A percentile compares a stretch with the other conserved stretches of the same genome.
Evolutionary conservation across 352 stramenopile species (phyloP).

Genomic region (Pythium aristosporum): DNA sequence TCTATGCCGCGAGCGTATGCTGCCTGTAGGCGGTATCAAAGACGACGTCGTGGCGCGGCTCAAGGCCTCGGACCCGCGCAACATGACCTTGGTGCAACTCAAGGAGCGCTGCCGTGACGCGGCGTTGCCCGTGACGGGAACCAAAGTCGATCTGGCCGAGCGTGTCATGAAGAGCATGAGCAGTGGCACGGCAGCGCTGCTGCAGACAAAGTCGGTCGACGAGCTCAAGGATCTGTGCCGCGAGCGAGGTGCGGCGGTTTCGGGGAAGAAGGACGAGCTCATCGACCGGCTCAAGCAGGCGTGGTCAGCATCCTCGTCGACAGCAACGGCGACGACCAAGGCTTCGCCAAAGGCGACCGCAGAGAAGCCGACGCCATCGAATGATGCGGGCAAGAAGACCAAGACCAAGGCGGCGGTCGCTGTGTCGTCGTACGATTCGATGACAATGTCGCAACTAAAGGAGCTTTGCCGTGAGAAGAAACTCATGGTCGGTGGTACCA

Average conservation of each 20-base stretch:
- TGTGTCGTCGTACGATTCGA: conserved; percentile 1
- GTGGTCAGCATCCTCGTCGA: not conserved
- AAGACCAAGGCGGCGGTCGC: conserved; percentile 3
- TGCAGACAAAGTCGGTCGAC: conserved; percentile 22
- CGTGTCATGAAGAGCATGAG: conserved; percentile 19
- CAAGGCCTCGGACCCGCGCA: conserved; percentile 19
- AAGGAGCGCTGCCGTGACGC: conserved; percentile 22
- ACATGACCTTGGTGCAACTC: conserved; percentile 19
- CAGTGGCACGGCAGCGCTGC: conserved; percentile 3
- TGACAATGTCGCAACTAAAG: conserved; percentile 20
- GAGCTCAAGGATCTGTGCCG: conserved; percentile 20
- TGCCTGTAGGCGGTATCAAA: conserved; percentile 26
- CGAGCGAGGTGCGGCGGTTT: conserved; percentile 7
- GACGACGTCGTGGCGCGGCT: conserved; percentile 21
- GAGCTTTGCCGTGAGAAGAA: conserved; percentile 13
- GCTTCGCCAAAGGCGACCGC: not conserved
- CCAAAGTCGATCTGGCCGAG: conserved; percentile 21
- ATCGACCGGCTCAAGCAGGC: conserved; percentile 21
- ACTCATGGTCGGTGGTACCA: conserved; percentile 16
- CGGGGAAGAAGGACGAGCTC: conserved; percentile 21
- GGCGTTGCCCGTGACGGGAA: conserved; percentile 18
- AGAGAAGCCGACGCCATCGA: not conserved
- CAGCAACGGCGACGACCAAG: not conserved
- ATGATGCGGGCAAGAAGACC: not conserved
- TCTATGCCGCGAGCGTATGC: conserved; percentile 16